Percentiles rank a stretch among this genome's conserved stretches.
Evolutionary conservation across 163 green algal species (phyloP).

Genomic region (Scenedesmus sp.): DNA sequence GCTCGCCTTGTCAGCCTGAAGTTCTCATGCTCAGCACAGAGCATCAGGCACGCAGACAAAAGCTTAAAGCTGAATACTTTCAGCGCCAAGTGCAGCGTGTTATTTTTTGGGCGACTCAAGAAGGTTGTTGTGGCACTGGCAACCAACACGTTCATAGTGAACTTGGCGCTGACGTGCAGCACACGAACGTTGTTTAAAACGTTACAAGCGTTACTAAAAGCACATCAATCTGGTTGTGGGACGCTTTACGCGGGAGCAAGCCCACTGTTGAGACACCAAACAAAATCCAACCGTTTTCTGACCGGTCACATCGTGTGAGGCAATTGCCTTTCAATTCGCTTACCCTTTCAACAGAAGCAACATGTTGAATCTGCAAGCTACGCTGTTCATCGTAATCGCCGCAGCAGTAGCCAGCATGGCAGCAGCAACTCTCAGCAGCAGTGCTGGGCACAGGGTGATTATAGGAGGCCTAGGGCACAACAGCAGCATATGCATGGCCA

Average conservation of each 20-base stretch:
- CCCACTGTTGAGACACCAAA: too few relatives aligned
- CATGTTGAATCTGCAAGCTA: background rate
- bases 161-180: background rate
- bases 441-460: constrained; percentile 25
- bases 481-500: constrained; percentile 25
- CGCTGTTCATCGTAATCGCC: background rate
- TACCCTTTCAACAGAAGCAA: background rate
- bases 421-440: background rate
- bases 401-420: background rate
- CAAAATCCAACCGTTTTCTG: background rate
- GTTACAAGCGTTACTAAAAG: too few relatives aligned
- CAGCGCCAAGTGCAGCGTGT: too few relatives aligned
- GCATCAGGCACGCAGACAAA: too few relatives aligned
- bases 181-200: too few relatives aligned
- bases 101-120: too few relatives aligned
- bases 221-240: too few relatives aligned
- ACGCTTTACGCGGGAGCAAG: too few relatives aligned
- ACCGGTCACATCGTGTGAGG: background rate
- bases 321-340: background rate
- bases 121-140: background rate
- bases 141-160: background rate
- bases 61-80: too few relatives aligned
- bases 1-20: too few relatives aligned
- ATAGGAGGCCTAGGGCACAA: constrained; percentile 32
- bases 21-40: too few relatives aligned